These are phyloP conservation scores for Backusella macrospora DNA, from an alignment of 192 early-diverging fungal genomes.

Conservation along the genomic window DNA sequence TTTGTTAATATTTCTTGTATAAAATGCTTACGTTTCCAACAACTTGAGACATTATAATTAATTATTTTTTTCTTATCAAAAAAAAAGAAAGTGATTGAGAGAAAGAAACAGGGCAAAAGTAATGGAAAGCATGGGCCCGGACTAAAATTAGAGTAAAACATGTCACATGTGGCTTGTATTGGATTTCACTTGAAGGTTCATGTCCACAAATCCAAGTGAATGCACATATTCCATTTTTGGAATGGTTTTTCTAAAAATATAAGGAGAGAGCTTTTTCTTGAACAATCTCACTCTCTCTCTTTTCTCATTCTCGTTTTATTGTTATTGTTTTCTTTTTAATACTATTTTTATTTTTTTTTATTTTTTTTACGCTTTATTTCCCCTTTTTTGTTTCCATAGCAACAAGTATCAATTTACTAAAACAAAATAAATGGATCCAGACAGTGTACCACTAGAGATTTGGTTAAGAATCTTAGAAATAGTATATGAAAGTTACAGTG, in stretches of 20 bases:
- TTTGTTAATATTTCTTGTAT: too few species aligned
- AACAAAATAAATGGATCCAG: not conserved
- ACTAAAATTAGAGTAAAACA: conserved; percentile 1
- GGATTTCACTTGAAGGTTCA: not conserved
- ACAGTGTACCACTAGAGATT: not conserved
- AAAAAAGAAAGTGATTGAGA: not conserved
- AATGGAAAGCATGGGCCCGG: conserved; percentile 10
- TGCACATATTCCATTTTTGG: conserved; percentile 2
- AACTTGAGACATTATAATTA: conserved; percentile 52
- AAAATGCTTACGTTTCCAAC: conserved; percentile 53
- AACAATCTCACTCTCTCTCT: too few species aligned
- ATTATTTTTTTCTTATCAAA: not conserved
- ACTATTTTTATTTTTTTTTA: not conserved
- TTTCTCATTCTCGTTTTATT: too few species aligned
- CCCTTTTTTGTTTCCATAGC: not conserved
- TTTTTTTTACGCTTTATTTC: not conserved
- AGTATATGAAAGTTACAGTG: not conserved
- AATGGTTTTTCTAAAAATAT: not conserved
- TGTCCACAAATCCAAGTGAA: not conserved
- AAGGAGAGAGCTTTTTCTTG: too few species aligned
- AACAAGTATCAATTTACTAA: not conserved
- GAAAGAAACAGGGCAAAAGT: conserved; percentile 14
- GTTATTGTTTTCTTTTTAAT: not conserved
- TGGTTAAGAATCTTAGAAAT: not conserved
- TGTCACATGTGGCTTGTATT: not conserved